Percentiles rank a stretch among this genome's conserved stretches.
phyloP scores from a whole-genome alignment of 805 yeast genomes.

The Candida bentonensis region DNA sequence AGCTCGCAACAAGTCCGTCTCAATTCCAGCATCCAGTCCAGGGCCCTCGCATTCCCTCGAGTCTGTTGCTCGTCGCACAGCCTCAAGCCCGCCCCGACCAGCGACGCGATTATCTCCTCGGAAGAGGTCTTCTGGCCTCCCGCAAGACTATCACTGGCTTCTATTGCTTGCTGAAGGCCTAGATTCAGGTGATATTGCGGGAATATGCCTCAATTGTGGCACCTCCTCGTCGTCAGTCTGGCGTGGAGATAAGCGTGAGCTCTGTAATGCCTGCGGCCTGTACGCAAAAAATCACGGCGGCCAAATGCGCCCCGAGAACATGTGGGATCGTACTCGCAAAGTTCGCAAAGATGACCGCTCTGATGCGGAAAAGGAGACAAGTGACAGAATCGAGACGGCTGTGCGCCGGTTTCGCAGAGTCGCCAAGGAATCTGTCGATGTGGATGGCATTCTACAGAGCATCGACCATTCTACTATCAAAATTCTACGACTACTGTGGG shows the following conservation, averaged over 20 bases:
- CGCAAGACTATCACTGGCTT: not conserved
- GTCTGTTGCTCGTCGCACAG: not conserved
- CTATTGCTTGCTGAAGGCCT: not conserved
- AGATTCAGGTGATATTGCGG: not conserved
- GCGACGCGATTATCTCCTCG: not conserved
- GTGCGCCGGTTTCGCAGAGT: not conserved
- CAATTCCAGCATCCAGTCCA: not conserved
- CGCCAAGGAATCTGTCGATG: not conserved
- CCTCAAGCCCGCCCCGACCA: not conserved
- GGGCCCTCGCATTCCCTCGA: not conserved
- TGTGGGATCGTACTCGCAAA: not conserved
- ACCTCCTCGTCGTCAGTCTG: not conserved
- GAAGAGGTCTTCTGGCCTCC: not conserved
- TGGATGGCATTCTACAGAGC: not conserved
- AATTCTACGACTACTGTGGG: not conserved
- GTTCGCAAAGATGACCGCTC: not conserved
- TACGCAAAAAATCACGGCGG: not conserved
- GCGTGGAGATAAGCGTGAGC: conserved; percentile 1
- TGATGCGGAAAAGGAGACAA: not conserved
- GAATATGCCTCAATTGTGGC: not conserved
- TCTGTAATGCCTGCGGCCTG: not conserved
- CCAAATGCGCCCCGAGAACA: not conserved
- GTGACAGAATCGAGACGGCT: not conserved
- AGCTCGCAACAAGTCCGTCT: not conserved
- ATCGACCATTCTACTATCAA: not conserved